Evolutionary conservation across 2,329 filamentous ascomycete species (phyloP), one percentile per base, ranked within the genome.

Genomic region (Shiraia sp.): DNA sequence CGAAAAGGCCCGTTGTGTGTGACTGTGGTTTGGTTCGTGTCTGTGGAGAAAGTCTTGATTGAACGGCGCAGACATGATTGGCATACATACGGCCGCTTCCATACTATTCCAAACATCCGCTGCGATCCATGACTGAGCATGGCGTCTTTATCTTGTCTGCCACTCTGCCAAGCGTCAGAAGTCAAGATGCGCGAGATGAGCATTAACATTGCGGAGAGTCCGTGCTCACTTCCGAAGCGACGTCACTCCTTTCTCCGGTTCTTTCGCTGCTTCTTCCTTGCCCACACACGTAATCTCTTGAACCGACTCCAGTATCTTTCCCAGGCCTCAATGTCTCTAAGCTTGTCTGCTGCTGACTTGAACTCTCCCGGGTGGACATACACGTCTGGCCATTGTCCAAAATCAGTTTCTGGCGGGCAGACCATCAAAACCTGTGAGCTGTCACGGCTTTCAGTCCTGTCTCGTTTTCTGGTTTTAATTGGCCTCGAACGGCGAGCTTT

Each of bases 31-130:
- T 34, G 7, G 22, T 1, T n/a, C 10, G 12, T 4, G 19, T 28
- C 52, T 61, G 60, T 64, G 44, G 49, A 19, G 38, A 32, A n/a
- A 28, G 27, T 31, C 39, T 49, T 39, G 49, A 40, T 33, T 50
- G 19, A 22, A 8, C 19, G 51, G 25, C 43, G 48, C 32, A 65
- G 36, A 45, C 64, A 69, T 46, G 50, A 47, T 22, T 43, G 61
- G 38, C 64, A 68, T 35, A 68, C 48, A 32, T 60, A 67, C 0
- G 51, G 54, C 25, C 53, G 53, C 40, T 49, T 64, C 6, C 54
- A 54, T 14, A 55, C 36, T 10, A 49, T 45, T 36, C 45, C 47
- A 35, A 58, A 42, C n/a, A 46, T 52, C 31, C 36, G 54, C 36
- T 55, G 57, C 10, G 51, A 44, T 26, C 44, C 55, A 31, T 44